phyloP scores from a whole-genome alignment of 2,329 filamentous ascomycete species.

The Bipolaris sorokiniana region DNA sequence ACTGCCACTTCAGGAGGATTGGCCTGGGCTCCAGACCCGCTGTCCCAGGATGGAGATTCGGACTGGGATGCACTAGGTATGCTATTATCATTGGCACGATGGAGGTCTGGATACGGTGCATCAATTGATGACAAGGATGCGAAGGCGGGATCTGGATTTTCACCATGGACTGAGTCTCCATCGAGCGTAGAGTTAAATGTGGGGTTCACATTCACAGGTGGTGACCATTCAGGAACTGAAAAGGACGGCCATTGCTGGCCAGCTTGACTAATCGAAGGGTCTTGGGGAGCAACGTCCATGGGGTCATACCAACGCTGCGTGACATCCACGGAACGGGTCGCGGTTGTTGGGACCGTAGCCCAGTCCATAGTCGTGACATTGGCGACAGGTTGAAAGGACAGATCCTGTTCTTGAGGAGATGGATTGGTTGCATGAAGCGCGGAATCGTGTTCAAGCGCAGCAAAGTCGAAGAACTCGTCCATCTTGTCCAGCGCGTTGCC shows the following conservation, averaged over 20 bases:
- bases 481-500: constrained; percentile 26
- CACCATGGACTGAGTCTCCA: background rate
- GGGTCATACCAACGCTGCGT: constrained; percentile 1
- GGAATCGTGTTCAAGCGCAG: constrained; percentile 34
- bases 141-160: background rate
- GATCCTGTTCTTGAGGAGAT: background rate
- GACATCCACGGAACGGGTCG: constrained; percentile 5
- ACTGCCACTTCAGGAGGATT: background rate
- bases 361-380: constrained; percentile 36
- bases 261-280: background rate
- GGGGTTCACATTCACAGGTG: background rate
- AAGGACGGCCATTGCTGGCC: constrained; percentile 11
- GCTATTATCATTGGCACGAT: background rate
- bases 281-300: constrained; percentile 6
- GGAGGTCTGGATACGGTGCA: background rate
- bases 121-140: constrained; percentile 14
- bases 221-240: background rate
- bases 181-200: background rate
- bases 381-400: background rate
- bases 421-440: background rate
- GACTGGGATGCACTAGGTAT: background rate
- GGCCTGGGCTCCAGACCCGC: background rate
- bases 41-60: background rate
- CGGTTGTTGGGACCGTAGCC: constrained; percentile 17
- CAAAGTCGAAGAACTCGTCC: constrained; percentile 48